Conservation (phyloP, 2,329 filamentous ascomycete species). For the Monosporascus sp. region DNA sequence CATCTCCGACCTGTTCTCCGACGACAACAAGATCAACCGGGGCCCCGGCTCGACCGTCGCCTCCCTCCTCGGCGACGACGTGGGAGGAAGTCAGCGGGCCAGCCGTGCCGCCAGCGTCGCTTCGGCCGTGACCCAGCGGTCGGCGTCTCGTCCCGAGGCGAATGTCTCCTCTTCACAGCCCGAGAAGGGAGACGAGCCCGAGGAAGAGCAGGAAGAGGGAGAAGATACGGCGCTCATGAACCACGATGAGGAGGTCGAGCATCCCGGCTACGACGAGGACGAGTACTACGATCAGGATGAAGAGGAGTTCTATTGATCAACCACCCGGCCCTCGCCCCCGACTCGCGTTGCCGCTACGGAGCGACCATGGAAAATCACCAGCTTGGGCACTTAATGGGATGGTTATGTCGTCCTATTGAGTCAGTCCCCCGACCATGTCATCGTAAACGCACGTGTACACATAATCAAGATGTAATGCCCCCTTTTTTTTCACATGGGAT, state of each 20-base stretch:
- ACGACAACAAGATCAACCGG: slow-evolving; percentile 33
- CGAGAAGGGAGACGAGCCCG: slow-evolving; percentile 29
- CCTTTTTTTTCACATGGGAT: too few species aligned
- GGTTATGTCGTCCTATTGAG: too few species aligned
- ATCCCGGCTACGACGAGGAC: slow-evolving; percentile 29
- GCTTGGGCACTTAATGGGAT: too few species aligned
- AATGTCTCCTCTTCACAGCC: slow-evolving; percentile 11
- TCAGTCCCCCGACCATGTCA: too few species aligned
- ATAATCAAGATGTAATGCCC: too few species aligned
- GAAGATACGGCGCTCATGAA: slow-evolving; percentile 24
- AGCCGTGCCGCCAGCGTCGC: slow-evolving; percentile 30
- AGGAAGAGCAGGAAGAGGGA: slow-evolving; percentile 30
- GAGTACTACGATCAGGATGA: slow-evolving; percentile 30
- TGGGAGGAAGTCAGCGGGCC: slow-evolving; percentile 23
- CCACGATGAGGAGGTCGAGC: slow-evolving; percentile 14
- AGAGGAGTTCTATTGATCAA: slow-evolving; percentile 18
- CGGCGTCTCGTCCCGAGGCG: slow-evolving; percentile 5
- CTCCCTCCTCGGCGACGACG: slow-evolving; percentile 34
- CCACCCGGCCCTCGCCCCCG: too few species aligned
- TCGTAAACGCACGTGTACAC: too few species aligned
- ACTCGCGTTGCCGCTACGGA: too few species aligned
- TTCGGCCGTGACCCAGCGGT: slow-evolving; percentile 23
- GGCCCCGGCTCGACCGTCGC: slow-evolving; percentile 44
- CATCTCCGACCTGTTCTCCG: slow-evolving; percentile 50
- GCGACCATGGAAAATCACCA: too few species aligned